These are phyloP conservation scores for Citrullus amarus DNA, from an alignment of 306 rosid genomes.

Conservation along the genomic window DNA sequence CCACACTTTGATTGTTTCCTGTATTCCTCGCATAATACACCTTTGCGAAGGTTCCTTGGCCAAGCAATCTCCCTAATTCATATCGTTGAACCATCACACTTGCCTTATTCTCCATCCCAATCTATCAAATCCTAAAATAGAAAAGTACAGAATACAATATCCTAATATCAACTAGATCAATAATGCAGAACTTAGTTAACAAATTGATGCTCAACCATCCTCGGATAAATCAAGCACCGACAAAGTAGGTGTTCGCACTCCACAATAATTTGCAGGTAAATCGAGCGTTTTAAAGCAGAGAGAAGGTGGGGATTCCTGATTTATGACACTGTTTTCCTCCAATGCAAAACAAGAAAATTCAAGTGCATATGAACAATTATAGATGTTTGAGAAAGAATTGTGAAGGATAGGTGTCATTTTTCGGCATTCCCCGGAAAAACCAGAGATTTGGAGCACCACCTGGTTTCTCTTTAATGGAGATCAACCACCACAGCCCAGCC, in stretches of 20 bases:
- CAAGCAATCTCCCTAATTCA: slow-evolving; percentile 69
- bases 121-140: slow-evolving; percentile 7
- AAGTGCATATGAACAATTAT: slow-evolving; percentile 22
- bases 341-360: slow-evolving; percentile 17
- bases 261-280: slow-evolving; percentile 22
- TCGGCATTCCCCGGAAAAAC: slow-evolving; percentile 43
- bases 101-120: slow-evolving; percentile 48
- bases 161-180: not conserved
- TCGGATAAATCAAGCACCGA: slow-evolving; percentile 32
- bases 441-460: not conserved
- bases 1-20: slow-evolving; percentile 57
- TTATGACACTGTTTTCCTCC: slow-evolving; percentile 15
- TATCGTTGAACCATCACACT: slow-evolving; percentile 43
- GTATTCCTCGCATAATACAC: slow-evolving; percentile 71
- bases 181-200: not conserved
- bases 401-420: slow-evolving; percentile 35
- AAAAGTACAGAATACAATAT: not conserved
- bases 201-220: slow-evolving; percentile 41
- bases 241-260: slow-evolving; percentile 21
- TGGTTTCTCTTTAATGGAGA: slow-evolving; percentile 11
- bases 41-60: slow-evolving; percentile 81
- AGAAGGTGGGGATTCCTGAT: slow-evolving; percentile 13
- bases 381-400: slow-evolving; percentile 19
- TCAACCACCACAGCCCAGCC: not conserved
- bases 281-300: slow-evolving; percentile 22